These are phyloP conservation scores for Penicillium angulare DNA, from an alignment of 495 filamentous ascomycete species.

Conservation along the genomic window DNA sequence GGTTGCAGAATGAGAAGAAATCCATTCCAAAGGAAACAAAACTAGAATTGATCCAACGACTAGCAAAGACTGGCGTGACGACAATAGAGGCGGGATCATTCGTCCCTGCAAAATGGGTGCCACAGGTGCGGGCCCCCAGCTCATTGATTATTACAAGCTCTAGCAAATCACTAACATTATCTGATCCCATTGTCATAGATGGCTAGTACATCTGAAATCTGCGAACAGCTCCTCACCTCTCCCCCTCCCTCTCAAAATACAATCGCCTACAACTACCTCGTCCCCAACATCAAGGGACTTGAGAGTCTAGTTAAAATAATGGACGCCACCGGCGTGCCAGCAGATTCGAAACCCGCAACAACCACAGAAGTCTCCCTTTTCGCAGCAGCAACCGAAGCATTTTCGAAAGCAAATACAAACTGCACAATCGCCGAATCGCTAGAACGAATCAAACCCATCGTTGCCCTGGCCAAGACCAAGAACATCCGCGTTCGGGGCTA, in stretches of 20 bases:
- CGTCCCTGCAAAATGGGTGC: constrained; percentile 96
- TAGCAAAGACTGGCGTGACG: constrained; percentile 80
- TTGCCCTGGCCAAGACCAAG: constrained; percentile 65
- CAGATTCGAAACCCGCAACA: constrained; percentile 29
- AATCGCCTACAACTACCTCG: constrained; percentile 89
- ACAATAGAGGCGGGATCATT: constrained; percentile 96
- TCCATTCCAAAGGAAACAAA: constrained; percentile 79
- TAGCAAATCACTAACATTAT: not conserved
- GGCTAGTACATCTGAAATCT: constrained; percentile 84
- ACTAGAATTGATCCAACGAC: constrained; percentile 72
- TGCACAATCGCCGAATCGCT: constrained; percentile 82
- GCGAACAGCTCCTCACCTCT: constrained; percentile 64
- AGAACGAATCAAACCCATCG: constrained; percentile 70
- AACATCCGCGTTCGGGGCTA: constrained; percentile 84
- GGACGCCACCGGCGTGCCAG: constrained; percentile 38
- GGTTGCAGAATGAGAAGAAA: constrained; percentile 92
- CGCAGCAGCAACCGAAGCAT: constrained; percentile 86
- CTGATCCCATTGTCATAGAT: constrained; percentile 55
- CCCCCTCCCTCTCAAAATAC: constrained; percentile 58
- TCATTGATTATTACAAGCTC: no score
- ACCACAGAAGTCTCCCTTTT: constrained; percentile 85
- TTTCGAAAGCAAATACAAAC: constrained; percentile 90
- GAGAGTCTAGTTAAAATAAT: constrained; percentile 51
- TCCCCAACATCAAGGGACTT: constrained; percentile 83
- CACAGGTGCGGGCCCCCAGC: constrained; percentile 62